Conservation (phyloP, 2,329 filamentous ascomycete species). For the Davidsoniella neocaledoniae region DNA sequence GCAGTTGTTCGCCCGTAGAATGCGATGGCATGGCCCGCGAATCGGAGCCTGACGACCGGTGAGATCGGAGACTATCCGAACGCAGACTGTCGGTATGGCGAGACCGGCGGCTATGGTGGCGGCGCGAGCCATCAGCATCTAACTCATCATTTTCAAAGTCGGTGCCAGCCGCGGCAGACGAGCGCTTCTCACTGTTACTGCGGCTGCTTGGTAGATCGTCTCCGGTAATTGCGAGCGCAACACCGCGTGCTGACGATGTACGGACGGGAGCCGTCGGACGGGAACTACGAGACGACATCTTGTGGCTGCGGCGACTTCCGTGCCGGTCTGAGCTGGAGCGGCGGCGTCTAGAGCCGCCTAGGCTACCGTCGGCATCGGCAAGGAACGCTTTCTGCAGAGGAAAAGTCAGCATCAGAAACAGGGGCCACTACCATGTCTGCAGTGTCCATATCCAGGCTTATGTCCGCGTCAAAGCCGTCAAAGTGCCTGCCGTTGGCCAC, state of each 20-base stretch:
- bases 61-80: conserved; percentile 9
- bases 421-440: conserved; percentile 2
- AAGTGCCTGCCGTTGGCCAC: neutral
- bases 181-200: neutral
- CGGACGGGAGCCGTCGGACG: neutral
- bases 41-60: conserved; percentile 1
- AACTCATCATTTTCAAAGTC: no score
- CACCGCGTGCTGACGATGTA: neutral
- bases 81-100: neutral
- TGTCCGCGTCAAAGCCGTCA: conserved; percentile 1
- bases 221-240: neutral
- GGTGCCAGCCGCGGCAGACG: neutral
- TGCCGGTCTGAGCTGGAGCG: conserved; percentile 2
- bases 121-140: neutral
- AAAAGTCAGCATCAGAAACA: conserved; percentile 11
- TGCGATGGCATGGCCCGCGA: neutral
- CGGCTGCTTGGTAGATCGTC: conserved; percentile 9
- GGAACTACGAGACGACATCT: conserved; percentile 3
- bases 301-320: conserved; percentile 1
- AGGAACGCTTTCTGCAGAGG: conserved; percentile 11
- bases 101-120: neutral
- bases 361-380: neutral
- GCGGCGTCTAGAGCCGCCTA: neutral
- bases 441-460: conserved; percentile 2
- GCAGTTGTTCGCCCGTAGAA: no score